A percentile compares a stretch with the other conserved stretches of the same genome.
Conservation (phyloP, 1,139 yeast species). For the Fermentozyma sake region DNA sequence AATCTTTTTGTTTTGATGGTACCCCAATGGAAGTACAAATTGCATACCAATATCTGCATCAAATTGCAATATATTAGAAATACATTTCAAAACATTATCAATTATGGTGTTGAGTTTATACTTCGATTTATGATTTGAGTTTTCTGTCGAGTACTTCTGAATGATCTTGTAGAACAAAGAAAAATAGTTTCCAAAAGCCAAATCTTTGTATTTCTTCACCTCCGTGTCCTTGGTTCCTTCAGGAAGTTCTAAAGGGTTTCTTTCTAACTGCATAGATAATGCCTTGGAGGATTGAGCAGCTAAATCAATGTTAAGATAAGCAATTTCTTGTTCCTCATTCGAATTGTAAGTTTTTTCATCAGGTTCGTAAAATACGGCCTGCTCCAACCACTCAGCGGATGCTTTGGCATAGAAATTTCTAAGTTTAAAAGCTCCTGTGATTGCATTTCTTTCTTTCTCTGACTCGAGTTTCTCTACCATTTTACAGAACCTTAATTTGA, state of each 20-base stretch:
- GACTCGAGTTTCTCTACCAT: conserved; percentile 47
- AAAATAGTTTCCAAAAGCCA: conserved; percentile 69
- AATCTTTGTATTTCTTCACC: conserved; percentile 52
- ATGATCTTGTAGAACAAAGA: conserved; percentile 66
- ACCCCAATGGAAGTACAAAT: conserved; percentile 75
- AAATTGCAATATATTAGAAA: conserved; percentile 65
- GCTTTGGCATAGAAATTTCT: conserved; percentile 60
- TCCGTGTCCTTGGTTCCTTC: conserved; percentile 58
- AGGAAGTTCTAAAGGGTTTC: conserved; percentile 57
- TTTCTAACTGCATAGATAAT: conserved; percentile 50
- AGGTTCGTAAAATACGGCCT: conserved; percentile 35
- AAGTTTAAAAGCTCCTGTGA: conserved; percentile 52
- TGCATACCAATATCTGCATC: conserved; percentile 78
- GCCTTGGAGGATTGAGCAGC: conserved; percentile 64
- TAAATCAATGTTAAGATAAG: conserved; percentile 57
- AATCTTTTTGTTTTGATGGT: conserved; percentile 60
- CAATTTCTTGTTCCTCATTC: conserved; percentile 38
- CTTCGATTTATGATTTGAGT: conserved; percentile 24
- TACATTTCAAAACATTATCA: conserved; percentile 62
- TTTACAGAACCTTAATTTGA: conserved; percentile 58
- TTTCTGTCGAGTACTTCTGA: conserved; percentile 48
- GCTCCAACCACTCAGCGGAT: conserved; percentile 66
- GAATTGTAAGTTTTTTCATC: conserved; percentile 3
- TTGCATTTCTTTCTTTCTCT: conserved; percentile 32
- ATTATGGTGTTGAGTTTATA: conserved; percentile 57